Evolutionary conservation across 1,139 yeast genomes (phyloP), one percentile per base, ranked within the genome.

Genomic region (Suhomyces ambrosiae): DNA sequence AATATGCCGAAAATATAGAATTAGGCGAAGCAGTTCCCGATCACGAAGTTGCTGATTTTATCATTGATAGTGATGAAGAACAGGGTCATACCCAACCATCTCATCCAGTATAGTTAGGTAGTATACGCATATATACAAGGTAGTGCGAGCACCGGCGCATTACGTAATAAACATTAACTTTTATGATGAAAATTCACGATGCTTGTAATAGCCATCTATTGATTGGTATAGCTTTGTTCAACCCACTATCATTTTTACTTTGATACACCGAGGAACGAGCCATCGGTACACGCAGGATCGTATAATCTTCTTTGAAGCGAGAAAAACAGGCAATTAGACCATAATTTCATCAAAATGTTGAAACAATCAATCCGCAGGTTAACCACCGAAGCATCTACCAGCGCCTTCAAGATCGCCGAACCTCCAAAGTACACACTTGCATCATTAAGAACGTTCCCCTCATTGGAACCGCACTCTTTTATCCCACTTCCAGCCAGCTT

Each of bases 401-500:
- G 34, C 12, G 47, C 40, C 23, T 62, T 68, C 45, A 56, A 61
- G 27, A 44, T 64, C 21, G 56, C 58, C 21, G 50, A 54, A 33
- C 92, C 95, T 12, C 87, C 96, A 21, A 70, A 75, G 48, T 87
- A 80, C 53, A 88, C 92, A 0, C 69, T 90, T 46, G 82, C 95
- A n/a, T 77, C 95, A 4, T 64, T 88, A 38, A 79, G 97, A 45
- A 61, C 81, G 13, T 92, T 92, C 61, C 98, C 98, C 26, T 83
- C 95, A 7, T 72, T 92, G 41, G 96, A 88, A 61, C 98, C 98
- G 25, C 74, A 76, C 35, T 61, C 79, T 19, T 77, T 86, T 50
- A 75, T 86, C 41, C 94, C 97, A 16, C 80, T 89, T 26, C 86
- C 95, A 27, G 63, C 83, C 4, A 57, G 71, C 15, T 74, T 89